Evolutionary conservation across 2,329 filamentous ascomycete species (phyloP), one percentile per base, ranked within the genome.

Genomic region (Eutypa lata): DNA sequence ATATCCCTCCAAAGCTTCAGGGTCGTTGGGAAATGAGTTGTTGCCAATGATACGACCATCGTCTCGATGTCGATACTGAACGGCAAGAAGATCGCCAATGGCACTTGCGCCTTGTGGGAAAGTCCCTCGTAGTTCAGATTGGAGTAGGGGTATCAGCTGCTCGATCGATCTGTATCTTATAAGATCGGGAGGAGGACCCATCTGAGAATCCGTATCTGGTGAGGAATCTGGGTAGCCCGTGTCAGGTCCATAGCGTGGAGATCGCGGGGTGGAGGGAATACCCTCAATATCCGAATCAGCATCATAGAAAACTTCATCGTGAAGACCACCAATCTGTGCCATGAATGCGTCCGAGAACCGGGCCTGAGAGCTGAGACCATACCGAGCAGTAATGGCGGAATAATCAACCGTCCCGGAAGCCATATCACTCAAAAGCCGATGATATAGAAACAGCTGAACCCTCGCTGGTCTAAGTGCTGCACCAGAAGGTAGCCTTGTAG

Each of bases 381-480:
- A 95, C 1, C 91, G 86, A 7, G 76, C 68, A 53, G 93, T 85
- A 1, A 97, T 76, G 0, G 77, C 72, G 19, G 82, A 71, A 35
- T 91, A 89, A 52, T 91, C 82, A 0, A 96, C 78, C 7, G 80
- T 79, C 48, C 87, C 87, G 0, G 83, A 79, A 1, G 88, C 89
- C 62, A 97, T 83, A 2, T 86, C 80, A 10, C 86, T 83, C n/a
- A 99, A 77, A 50, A 97, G 84, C 24, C 86, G 86, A 59, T 93
- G 91, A 66, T 97, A 99, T 0, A 97, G 76, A 71, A 95, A 91
- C 0, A 97, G 77, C 67, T 99, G 94, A 55, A 97, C 87, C 61
- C 87, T 84, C 1, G 91, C 90, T 0, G 90, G 90, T 11, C 88
- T 82, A 44, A 90, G 78, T 0, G 86, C 82, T 1, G 83, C 75